phyloP scores from a whole-genome alignment of 75 land plant species.

The Adiantum capillusveneris region DNA sequence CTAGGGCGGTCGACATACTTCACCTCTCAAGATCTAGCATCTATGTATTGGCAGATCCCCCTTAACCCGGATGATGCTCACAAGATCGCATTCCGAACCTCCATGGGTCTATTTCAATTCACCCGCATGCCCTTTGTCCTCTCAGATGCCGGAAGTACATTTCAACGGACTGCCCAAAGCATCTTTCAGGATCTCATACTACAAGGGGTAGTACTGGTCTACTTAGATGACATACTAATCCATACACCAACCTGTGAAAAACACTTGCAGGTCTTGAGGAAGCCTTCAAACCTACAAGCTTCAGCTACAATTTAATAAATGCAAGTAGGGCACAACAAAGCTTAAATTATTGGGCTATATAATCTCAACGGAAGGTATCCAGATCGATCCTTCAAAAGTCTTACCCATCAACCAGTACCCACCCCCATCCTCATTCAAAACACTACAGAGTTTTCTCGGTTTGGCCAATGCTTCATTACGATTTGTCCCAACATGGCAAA shows the following conservation, averaged over 20 bases:
- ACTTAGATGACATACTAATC: constrained; percentile 14
- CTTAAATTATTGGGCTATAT: not conserved
- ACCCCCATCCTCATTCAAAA: not conserved
- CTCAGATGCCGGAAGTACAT: constrained; percentile 6
- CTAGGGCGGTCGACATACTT: constrained; percentile 2
- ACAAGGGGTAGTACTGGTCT: constrained; percentile 1
- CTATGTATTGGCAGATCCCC: not conserved
- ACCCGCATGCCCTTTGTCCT: constrained; percentile 1
- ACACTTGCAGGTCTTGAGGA: constrained; percentile 1
- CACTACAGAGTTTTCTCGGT: not conserved
- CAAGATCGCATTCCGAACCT: constrained; percentile 13
- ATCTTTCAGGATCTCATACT: constrained; percentile 1
- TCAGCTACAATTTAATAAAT: not conserved
- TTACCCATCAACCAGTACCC: not conserved
- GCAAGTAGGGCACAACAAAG: not conserved
- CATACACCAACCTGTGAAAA: not conserved
- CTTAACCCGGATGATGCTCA: constrained; percentile 1
- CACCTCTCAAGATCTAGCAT: not conserved
- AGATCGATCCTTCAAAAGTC: not conserved
- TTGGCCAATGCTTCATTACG: not conserved
- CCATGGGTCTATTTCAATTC: constrained; percentile 2
- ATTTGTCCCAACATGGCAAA: not conserved
- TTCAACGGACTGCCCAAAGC: not conserved
- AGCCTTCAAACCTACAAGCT: not conserved
- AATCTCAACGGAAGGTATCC: not conserved